Evolutionary conservation across 352 stramenopile species (phyloP), one percentile per base, ranked within the genome.

Genomic region (Phytophthora boehmeriae): DNA sequence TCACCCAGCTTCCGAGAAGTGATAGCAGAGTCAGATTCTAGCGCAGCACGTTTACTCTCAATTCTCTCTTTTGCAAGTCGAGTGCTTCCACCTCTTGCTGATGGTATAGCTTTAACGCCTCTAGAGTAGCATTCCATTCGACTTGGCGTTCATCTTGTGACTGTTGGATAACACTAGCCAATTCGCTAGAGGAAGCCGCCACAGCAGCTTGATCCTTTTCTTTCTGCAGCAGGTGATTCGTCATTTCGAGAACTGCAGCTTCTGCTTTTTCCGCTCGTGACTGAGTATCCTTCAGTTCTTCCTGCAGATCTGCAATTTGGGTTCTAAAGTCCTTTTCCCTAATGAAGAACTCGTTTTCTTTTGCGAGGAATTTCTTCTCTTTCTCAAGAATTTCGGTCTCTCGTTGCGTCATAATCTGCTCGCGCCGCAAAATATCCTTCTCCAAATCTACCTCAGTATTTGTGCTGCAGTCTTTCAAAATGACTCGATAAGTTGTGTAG

Each of bases 361-460:
- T 63, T 9, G 41, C 35, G 10, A 86, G 56, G 6, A 81, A 68
- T 0, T 5, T 28, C 25, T 74, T 70, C 45, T 91, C 79, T 14
- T 54, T 75, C n/a, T 70, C 59, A 14, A 83, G 34, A 20, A 82
- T 46, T 2, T 56, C 47, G 0, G 59, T 66, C 41, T 86, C 76
- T 57, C 57, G 66, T 43, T 76, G 54, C 0, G 58, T 36, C 8
- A 86, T 41, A 13, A 44, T 30, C 16, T 73, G 67, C 13, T 90
- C 80, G 23, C 78, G 76, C 5, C 61, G 54, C 0, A 86, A 35
- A 6, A 89, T 61, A 16, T 82, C 63, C 22, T 80, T 81, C 16
- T 88, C 78, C 9, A 79, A 46, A 54, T 88, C 71, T 2, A 80
- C 19, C 2, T 88, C 80, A 0, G 83, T 92, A 23, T 92, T 92